A percentile compares a stretch with the other conserved stretches of the same genome.
Evolutionary conservation across 345 rosid species (phyloP).

Genomic region (Geranium brycei): DNA sequence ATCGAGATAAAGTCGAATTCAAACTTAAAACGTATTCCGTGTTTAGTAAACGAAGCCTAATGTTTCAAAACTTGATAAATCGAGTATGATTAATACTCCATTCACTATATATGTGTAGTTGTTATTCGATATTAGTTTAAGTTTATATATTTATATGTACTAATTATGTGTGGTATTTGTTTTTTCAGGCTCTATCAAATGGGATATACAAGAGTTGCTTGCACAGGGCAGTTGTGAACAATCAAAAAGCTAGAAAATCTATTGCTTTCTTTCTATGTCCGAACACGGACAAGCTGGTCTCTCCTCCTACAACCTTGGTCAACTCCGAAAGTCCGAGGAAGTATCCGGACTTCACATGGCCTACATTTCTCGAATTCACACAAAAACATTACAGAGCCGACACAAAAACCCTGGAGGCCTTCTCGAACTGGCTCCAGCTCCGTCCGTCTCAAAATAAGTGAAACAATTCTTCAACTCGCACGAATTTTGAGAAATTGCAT

Average conservation of each 20-base stretch:
- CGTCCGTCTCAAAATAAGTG: too few species aligned
- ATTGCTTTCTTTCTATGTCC: conserved; percentile 53
- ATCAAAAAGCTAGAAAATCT: conserved; percentile 29
- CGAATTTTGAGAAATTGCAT: too few species aligned
- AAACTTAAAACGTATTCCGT: too few species aligned
- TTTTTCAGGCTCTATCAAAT: conserved; percentile 42
- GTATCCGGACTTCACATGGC: conserved; percentile 49
- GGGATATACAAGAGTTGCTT: conserved; percentile 52
- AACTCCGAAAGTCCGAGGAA: conserved; percentile 22
- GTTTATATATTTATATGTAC: background rate
- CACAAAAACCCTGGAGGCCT: conserved; percentile 28
- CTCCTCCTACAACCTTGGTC: conserved; percentile 29
- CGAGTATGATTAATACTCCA: too few species aligned
- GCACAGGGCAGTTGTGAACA: conserved; percentile 57
- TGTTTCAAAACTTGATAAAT: too few species aligned
- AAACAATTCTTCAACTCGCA: too few species aligned
- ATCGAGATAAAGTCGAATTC: too few species aligned
- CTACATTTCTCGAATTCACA: conserved; percentile 31
- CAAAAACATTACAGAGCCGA: conserved; percentile 41
- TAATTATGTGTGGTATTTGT: background rate
- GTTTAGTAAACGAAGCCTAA: too few species aligned
- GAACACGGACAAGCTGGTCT: conserved; percentile 27
- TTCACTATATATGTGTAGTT: background rate
- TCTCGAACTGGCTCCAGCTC: conserved; percentile 24
- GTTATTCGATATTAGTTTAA: too few species aligned